These are phyloP conservation scores for Bondarzewia mesenterica DNA, from an alignment of 1,284 basidiomycete species.

Conservation along the genomic window DNA sequence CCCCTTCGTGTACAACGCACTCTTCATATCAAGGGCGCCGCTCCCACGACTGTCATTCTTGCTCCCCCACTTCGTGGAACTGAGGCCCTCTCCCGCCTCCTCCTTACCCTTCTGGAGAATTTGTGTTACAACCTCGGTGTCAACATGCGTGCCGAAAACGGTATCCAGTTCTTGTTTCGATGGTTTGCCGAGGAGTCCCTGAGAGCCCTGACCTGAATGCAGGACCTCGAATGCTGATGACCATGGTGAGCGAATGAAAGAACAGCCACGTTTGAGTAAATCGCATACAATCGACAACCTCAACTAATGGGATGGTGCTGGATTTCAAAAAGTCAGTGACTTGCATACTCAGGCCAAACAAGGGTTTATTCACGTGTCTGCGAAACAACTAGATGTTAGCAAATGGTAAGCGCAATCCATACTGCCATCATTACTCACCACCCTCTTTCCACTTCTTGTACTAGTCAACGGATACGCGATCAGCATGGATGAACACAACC, in stretches of 20 bases:
- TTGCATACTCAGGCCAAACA: slow-evolving; percentile 10
- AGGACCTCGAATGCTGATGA: slow-evolving; percentile 35
- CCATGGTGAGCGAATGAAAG: slow-evolving; percentile 16
- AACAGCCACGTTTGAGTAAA: background rate
- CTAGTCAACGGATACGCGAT: slow-evolving; percentile 27
- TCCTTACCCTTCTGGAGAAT: slow-evolving; percentile 57
- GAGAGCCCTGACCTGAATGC: slow-evolving; percentile 59
- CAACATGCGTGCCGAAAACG: slow-evolving; percentile 57
- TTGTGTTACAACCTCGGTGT: slow-evolving; percentile 49
- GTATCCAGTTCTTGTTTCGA: slow-evolving; percentile 75
- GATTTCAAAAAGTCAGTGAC: background rate
- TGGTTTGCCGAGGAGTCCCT: slow-evolving; percentile 60
- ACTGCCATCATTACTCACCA: slow-evolving; percentile 39
- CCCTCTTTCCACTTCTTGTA: slow-evolving; percentile 73
- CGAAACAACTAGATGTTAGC: slow-evolving; percentile 11
- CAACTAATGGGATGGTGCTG: slow-evolving; percentile 58
- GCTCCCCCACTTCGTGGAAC: slow-evolving; percentile 17
- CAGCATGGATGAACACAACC: slow-evolving; percentile 13
- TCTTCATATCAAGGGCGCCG: slow-evolving; percentile 8
- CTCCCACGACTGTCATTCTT: slow-evolving; percentile 32
- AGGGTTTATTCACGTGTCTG: slow-evolving; percentile 55
- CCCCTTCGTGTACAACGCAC: slow-evolving; percentile 10
- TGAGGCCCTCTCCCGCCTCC: slow-evolving; percentile 41
- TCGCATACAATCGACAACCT: slow-evolving; percentile 69
- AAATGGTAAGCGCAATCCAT: slow-evolving; percentile 10